Evolutionary conservation across 176 grass and related monocot species (phyloP).

Genomic region (Miscanthus lutarioriparius): DNA sequence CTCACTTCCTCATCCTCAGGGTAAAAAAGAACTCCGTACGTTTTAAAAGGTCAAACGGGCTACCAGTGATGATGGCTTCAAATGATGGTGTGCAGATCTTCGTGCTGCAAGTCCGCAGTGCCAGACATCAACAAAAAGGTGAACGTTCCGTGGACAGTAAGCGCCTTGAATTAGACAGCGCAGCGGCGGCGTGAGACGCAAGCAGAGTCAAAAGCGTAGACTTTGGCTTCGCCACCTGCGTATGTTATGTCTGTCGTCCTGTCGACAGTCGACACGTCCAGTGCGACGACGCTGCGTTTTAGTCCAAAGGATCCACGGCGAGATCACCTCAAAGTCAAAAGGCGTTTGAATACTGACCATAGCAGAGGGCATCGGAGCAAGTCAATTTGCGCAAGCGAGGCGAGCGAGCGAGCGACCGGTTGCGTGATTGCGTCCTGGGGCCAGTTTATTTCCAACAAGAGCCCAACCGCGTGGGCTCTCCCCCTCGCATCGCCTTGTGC

Average conservation of each 20-base stretch:
- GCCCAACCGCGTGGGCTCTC: neutral
- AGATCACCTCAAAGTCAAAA: constrained; percentile 4
- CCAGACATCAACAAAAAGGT: neutral
- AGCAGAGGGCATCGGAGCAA: neutral
- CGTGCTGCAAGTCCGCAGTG: neutral
- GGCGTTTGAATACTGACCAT: neutral
- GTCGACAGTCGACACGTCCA: neutral
- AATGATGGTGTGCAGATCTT: neutral
- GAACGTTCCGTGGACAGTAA: neutral
- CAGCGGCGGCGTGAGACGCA: neutral
- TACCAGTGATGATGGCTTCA: neutral
- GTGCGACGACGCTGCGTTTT: neutral
- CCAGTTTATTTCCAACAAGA: neutral
- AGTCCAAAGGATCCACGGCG: neutral
- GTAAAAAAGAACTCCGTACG: neutral
- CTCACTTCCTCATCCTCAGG: neutral
- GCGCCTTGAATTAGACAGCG: neutral
- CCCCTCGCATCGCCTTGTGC: neutral
- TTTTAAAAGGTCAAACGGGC: neutral
- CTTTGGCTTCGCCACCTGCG: neutral
- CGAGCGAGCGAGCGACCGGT: too few relatives aligned
- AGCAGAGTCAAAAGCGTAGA: neutral
- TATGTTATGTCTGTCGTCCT: neutral
- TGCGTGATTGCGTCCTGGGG: neutral
- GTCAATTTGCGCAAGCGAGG: neutral